These are phyloP conservation scores for Solanum paucissectum DNA, from an alignment of 257 asterid genomes.

Conservation along the genomic window DNA sequence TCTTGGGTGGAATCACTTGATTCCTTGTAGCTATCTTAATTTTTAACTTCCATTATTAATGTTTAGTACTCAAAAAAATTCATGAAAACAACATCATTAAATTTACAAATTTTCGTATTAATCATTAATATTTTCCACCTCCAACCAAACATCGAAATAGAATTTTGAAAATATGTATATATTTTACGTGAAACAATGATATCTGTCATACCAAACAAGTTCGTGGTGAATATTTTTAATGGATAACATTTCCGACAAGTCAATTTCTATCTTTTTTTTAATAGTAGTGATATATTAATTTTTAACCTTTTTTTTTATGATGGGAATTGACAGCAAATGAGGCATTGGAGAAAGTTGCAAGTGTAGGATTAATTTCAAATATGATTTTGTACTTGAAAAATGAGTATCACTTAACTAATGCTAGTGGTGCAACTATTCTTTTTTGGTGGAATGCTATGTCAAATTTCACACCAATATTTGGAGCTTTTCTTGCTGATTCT, in stretches of 20 bases:
- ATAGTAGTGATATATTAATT: not conserved
- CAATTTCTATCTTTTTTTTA: not conserved
- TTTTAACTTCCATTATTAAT: too few species aligned
- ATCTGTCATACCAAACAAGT: not conserved
- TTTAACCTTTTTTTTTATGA: not conserved
- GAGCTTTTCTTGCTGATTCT: slow-evolving; percentile 79
- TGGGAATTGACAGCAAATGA: slow-evolving; percentile 45
- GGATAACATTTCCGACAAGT: not conserved
- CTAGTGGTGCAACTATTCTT: slow-evolving; percentile 28
- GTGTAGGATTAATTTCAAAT: slow-evolving; percentile 46
- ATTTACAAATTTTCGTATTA: too few species aligned
- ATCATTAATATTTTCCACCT: not conserved
- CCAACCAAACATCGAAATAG: not conserved
- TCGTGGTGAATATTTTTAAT: not conserved
- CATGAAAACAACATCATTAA: too few species aligned
- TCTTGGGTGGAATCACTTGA: too few species aligned
- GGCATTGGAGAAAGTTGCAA: slow-evolving; percentile 66
- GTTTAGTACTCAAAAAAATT: too few species aligned
- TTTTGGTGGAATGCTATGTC: slow-evolving; percentile 56
- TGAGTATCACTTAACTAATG: slow-evolving; percentile 40
- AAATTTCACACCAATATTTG: slow-evolving; percentile 55
- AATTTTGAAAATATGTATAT: not conserved
- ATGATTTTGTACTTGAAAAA: slow-evolving; percentile 44
- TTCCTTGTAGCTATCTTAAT: too few species aligned
- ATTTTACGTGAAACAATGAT: not conserved